Conservation (phyloP, 2,329 filamentous ascomycete species). For the Hypoxylon sp. region DNA sequence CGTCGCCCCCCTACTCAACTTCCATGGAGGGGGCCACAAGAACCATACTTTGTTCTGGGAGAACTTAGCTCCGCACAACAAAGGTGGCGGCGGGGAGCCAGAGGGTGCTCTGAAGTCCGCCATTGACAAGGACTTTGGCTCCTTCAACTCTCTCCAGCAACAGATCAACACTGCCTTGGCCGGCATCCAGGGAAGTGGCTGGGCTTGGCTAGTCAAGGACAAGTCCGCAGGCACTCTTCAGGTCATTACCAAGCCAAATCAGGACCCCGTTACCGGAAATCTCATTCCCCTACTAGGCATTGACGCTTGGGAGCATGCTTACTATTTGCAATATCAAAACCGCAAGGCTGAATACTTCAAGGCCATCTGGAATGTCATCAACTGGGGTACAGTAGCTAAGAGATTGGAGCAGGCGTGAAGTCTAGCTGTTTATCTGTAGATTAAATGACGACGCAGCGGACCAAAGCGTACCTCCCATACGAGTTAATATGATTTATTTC, state of each 20-base stretch:
- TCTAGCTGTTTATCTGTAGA: constrained; percentile 18
- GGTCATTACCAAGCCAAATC: constrained; percentile 75
- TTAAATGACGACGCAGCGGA: constrained; percentile 17
- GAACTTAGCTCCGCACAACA: constrained; percentile 68
- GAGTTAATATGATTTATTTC: constrained; percentile 17
- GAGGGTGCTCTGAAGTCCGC: constrained; percentile 65
- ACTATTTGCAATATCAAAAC: constrained; percentile 80
- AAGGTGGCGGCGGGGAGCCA: constrained; percentile 62
- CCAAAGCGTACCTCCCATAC: neutral
- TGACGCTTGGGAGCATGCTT: constrained; percentile 76
- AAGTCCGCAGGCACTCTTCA: constrained; percentile 65
- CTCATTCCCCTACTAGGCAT: constrained; percentile 70
- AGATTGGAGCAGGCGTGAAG: constrained; percentile 51
- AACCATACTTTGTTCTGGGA: constrained; percentile 80
- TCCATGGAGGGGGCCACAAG: constrained; percentile 77
- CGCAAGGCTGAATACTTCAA: constrained; percentile 86
- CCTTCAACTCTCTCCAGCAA: constrained; percentile 65
- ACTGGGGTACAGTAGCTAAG: constrained; percentile 67
- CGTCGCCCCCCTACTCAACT: constrained; percentile 66
- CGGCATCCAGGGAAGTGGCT: constrained; percentile 75
- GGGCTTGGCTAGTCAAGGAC: constrained; percentile 76
- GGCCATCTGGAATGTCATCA: constrained; percentile 85
- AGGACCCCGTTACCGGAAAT: constrained; percentile 70
- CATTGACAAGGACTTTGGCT: constrained; percentile 71
- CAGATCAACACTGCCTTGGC: constrained; percentile 70